Percentiles rank a stretch among this genome's conserved stretches.
phyloP scores from a whole-genome alignment of 441 rosid genomes.

The Dalechampia spathulata region DNA sequence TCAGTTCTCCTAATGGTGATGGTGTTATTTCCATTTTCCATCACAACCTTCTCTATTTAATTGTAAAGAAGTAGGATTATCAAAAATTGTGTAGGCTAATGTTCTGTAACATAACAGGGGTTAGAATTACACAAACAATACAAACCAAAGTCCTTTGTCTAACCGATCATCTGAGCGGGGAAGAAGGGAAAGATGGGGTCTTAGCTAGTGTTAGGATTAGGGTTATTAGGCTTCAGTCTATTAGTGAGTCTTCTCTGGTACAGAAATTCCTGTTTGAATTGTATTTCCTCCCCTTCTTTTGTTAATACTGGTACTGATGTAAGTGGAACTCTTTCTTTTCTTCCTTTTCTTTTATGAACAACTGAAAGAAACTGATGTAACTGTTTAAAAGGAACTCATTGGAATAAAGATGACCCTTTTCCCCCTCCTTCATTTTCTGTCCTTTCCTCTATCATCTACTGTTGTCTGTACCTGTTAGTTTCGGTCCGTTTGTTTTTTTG shows the following conservation, averaged over 20 bases:
- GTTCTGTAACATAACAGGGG: constrained; percentile 75
- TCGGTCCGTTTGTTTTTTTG: no score
- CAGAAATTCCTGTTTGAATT: constrained; percentile 35
- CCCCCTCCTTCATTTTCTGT: no score
- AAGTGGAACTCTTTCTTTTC: no score
- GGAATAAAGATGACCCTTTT: no score
- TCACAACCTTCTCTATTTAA: constrained; percentile 54
- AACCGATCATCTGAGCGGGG: constrained; percentile 56
- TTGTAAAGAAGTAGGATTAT: constrained; percentile 55
- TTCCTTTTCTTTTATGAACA: no score
- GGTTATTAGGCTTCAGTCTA: constrained; percentile 32
- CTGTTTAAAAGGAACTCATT: no score
- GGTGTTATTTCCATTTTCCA: constrained; percentile 58
- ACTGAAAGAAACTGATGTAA: no score
- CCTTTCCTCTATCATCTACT: no score
- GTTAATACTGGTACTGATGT: constrained; percentile 49
- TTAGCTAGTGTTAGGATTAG: not conserved
- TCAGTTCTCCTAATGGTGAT: constrained; percentile 34
- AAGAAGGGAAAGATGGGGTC: constrained; percentile 30
- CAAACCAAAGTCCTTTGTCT: constrained; percentile 53
- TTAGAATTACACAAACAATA: constrained; percentile 48
- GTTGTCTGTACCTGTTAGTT: no score
- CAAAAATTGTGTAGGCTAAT: constrained; percentile 54
- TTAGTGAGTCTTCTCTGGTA: no score
- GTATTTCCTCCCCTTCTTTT: constrained; percentile 31